These are phyloP conservation scores for Pleurotus ostreatus DNA, from an alignment of 768 basidiomycete genomes.

Conservation along the genomic window DNA sequence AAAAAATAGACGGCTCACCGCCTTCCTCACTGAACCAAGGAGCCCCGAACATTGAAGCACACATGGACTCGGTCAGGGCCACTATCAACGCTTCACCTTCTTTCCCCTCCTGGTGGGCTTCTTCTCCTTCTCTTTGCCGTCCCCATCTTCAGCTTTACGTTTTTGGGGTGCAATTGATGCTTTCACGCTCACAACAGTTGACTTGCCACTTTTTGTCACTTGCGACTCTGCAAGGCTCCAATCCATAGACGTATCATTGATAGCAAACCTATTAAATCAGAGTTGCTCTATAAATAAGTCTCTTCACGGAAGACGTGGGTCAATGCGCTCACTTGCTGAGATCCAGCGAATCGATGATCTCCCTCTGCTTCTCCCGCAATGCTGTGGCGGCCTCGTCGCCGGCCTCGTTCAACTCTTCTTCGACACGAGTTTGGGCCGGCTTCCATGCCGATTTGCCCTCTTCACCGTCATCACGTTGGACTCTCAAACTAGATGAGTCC, in stretches of 20 bases:
- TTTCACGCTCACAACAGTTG: slow-evolving; percentile 79
- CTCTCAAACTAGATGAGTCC: slow-evolving; percentile 15
- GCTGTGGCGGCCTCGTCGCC: slow-evolving; percentile 69
- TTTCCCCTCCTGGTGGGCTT: slow-evolving; percentile 48
- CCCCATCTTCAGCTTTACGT: slow-evolving; percentile 46
- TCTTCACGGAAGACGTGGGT: background rate
- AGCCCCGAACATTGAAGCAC: background rate
- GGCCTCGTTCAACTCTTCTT: slow-evolving; percentile 73
- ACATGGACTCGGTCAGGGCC: background rate
- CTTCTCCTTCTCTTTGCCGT: slow-evolving; percentile 33
- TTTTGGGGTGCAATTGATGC: slow-evolving; percentile 39
- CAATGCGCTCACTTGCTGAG: slow-evolving; percentile 66
- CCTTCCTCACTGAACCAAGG: background rate
- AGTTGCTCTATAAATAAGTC: slow-evolving; percentile 12
- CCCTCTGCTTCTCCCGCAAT: slow-evolving; percentile 73
- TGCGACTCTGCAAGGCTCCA: slow-evolving; percentile 77
- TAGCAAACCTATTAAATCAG: slow-evolving; percentile 49
- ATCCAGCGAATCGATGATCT: slow-evolving; percentile 86
- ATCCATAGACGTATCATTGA: slow-evolving; percentile 65
- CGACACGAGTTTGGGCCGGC: slow-evolving; percentile 42
- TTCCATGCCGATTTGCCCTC: slow-evolving; percentile 30
- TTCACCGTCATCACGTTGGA: slow-evolving; percentile 13
- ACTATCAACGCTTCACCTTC: slow-evolving; percentile 37
- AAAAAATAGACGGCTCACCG: no score
- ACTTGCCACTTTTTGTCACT: slow-evolving; percentile 50